These are phyloP conservation scores for Borealophlyctis nickersoniae DNA, from an alignment of 192 early-diverging fungal genomes.

Conservation along the genomic window DNA sequence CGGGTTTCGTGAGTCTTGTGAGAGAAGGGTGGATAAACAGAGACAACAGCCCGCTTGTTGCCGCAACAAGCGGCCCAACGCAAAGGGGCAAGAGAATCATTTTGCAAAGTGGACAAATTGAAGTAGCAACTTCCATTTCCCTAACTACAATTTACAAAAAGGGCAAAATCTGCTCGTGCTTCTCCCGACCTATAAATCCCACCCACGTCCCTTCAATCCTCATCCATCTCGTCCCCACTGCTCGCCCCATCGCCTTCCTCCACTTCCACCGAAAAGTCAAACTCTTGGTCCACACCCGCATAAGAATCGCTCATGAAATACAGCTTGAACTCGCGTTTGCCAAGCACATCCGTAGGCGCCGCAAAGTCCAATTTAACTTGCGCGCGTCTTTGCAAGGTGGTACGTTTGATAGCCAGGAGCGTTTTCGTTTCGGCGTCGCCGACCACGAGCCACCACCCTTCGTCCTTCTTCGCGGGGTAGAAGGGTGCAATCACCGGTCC, in stretches of 20 bases:
- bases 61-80: too few relatives aligned
- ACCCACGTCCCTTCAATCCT: not conserved
- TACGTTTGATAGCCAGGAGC: constrained; percentile 86
- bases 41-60: too few relatives aligned
- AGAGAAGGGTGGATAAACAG: too few relatives aligned
- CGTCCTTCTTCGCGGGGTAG: constrained; percentile 85
- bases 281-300: constrained; percentile 94
- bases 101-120: too few relatives aligned
- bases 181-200: too few relatives aligned
- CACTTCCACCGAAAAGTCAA: constrained; percentile 44
- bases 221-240: constrained; percentile 19
- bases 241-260: constrained; percentile 27
- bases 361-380: constrained; percentile 79
- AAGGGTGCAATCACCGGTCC: constrained; percentile 89
- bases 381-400: constrained; percentile 61
- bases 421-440: constrained; percentile 75
- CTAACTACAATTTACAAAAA: too few relatives aligned
- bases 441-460: constrained; percentile 97
- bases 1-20: too few relatives aligned
- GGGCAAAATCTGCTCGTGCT: too few relatives aligned
- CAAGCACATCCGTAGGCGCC: constrained; percentile 63
- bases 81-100: too few relatives aligned
- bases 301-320: constrained; percentile 95
- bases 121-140: too few relatives aligned
- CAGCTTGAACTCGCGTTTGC: constrained; percentile 58